Conservation (phyloP, 192 early-diverging fungal genomes). For the Coemansia sp. region DNA sequence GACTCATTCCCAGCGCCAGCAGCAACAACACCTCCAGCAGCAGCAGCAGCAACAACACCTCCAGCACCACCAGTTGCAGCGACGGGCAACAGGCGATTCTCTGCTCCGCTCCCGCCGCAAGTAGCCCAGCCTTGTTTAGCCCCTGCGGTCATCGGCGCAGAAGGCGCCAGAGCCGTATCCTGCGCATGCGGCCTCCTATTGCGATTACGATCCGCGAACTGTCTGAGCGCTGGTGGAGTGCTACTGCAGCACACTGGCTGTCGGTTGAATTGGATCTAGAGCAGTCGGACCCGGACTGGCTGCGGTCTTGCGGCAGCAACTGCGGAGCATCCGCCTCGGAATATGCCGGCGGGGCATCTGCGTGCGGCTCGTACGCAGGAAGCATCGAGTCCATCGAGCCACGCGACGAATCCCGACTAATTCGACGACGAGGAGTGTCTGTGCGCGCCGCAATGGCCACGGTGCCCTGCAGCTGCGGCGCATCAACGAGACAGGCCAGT, state of each 20-base stretch:
- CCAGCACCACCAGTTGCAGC: not conserved
- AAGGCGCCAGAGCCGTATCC: not conserved
- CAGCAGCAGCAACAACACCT: not conserved
- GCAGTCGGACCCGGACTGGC: not conserved
- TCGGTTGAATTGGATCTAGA: not conserved
- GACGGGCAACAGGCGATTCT: not conserved
- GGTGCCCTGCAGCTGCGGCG: constrained; percentile 21
- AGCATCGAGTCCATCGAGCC: constrained; percentile 38
- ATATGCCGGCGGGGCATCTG: not conserved
- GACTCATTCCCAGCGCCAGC: constrained; percentile 20
- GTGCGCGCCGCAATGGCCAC: not conserved
- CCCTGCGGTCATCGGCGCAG: not conserved
- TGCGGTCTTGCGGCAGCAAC: not conserved
- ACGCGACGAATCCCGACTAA: not conserved
- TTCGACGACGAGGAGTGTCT: not conserved
- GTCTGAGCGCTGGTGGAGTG: not conserved
- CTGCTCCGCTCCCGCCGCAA: not conserved
- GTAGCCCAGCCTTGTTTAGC: not conserved
- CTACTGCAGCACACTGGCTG: not conserved
- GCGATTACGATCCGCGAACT: not conserved
- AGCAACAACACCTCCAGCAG: constrained; percentile 9
- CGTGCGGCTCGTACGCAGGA: constrained; percentile 37
- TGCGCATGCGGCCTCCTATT: not conserved
- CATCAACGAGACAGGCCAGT: constrained; percentile 30
- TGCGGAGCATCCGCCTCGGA: not conserved